These are phyloP conservation scores for Tephrocybe sp. DNA, from an alignment of 768 basidiomycete genomes.

Conservation along the genomic window DNA sequence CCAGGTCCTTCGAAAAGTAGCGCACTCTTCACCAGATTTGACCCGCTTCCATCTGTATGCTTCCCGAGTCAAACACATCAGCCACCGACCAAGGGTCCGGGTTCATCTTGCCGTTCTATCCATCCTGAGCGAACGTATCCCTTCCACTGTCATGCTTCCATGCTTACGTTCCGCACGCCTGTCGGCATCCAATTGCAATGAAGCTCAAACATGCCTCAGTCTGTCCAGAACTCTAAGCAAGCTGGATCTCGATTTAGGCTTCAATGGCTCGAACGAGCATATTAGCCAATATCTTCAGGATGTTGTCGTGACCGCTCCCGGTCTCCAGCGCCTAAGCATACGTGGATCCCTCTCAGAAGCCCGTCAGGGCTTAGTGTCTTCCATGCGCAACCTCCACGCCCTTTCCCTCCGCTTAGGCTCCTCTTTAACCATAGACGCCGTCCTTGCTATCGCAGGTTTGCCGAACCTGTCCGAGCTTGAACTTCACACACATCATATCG, in stretches of 20 bases:
- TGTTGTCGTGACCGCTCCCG: slow-evolving; percentile 25
- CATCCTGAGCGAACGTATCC: slow-evolving; percentile 14
- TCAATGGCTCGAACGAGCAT: slow-evolving; percentile 25
- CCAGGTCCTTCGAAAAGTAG: slow-evolving; percentile 5
- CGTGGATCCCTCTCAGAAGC: slow-evolving; percentile 35
- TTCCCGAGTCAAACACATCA: slow-evolving; percentile 35
- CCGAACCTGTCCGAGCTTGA: slow-evolving; percentile 40
- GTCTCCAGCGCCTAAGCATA: slow-evolving; percentile 35
- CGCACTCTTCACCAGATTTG: slow-evolving; percentile 18
- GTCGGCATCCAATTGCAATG: slow-evolving; percentile 23
- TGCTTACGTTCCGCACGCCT: slow-evolving; percentile 30
- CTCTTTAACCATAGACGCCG: slow-evolving; percentile 33
- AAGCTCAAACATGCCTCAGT: slow-evolving; percentile 29
- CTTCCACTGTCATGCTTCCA: slow-evolving; percentile 20
- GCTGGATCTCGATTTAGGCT: slow-evolving; percentile 42
- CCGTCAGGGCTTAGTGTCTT: slow-evolving; percentile 30
- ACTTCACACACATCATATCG: slow-evolving; percentile 42
- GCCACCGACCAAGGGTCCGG: slow-evolving; percentile 26
- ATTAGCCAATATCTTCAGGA: slow-evolving; percentile 28
- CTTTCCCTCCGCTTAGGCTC: slow-evolving; percentile 40
- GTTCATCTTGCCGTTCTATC: slow-evolving; percentile 25
- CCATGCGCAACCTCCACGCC: slow-evolving; percentile 30
- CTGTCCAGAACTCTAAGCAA: slow-evolving; percentile 32
- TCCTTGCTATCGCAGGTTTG: slow-evolving; percentile 37
- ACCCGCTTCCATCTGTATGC: slow-evolving; percentile 33